Conservation (phyloP, 1,139 yeast species). For the Suhomyces anneliseae region DNA sequence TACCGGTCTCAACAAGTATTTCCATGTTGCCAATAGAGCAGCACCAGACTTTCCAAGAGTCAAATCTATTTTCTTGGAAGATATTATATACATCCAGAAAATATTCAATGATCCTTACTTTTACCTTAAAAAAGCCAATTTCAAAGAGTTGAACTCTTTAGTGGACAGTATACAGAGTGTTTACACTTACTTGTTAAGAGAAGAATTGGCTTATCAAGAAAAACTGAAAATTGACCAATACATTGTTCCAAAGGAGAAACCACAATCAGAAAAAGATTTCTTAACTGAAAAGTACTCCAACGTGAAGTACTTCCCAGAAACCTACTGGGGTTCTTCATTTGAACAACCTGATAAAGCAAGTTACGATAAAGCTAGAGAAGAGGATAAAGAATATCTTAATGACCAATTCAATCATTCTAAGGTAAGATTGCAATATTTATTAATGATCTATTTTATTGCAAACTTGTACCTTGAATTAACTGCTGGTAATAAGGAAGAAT, state of each 20-base stretch:
- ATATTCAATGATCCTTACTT: conserved; percentile 40
- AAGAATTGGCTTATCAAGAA: conserved; percentile 26
- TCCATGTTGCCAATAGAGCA: conserved; percentile 30
- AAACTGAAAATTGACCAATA: conserved; percentile 21
- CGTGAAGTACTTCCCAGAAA: conserved; percentile 36
- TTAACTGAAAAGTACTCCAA: conserved; percentile 24
- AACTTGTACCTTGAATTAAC: conserved; percentile 33
- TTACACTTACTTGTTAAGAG: conserved; percentile 29
- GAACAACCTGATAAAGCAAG: conserved; percentile 14
- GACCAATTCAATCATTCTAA: conserved; percentile 29
- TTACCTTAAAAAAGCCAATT: conserved; percentile 26
- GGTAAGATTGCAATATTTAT: conserved; percentile 29
- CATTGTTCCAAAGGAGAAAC: conserved; percentile 15
- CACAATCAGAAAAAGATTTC: conserved; percentile 19
- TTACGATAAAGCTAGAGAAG: conserved; percentile 20
- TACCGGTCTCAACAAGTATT: conserved; percentile 48
- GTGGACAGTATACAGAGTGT: conserved; percentile 28
- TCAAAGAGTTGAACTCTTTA: conserved; percentile 22
- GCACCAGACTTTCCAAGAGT: conserved; percentile 24
- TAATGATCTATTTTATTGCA: conserved; percentile 35
- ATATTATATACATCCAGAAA: conserved; percentile 32
- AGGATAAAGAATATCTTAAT: conserved; percentile 30
- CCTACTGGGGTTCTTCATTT: conserved; percentile 36
- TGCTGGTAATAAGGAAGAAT: conserved; percentile 22
- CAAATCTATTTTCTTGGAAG: conserved; percentile 32